Conservation (phyloP, 306 rosid species). For the Lupinus albus region DNA sequence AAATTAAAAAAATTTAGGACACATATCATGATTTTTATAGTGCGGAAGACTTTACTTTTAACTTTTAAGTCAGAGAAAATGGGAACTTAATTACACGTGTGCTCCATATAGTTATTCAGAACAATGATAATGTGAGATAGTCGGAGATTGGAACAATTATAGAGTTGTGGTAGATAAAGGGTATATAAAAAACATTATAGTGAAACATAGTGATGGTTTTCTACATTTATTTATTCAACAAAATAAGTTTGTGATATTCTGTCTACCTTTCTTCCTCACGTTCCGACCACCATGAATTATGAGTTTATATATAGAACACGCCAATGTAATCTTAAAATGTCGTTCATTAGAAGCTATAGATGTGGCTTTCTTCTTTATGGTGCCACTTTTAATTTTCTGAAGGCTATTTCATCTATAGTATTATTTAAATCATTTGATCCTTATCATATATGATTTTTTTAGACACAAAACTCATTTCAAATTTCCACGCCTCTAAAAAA, state of each 20-base stretch:
- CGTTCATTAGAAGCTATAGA: constrained; percentile 15
- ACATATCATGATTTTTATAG: too few species aligned
- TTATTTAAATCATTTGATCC: too few species aligned
- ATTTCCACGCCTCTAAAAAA: too few species aligned
- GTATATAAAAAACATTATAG: constrained; percentile 26
- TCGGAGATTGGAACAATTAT: constrained; percentile 41
- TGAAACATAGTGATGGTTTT: constrained; percentile 31
- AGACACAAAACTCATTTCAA: too few species aligned
- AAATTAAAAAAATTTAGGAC: too few species aligned
- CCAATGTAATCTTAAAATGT: constrained; percentile 16
- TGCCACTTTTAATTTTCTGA: background rate
- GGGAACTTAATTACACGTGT: too few species aligned
- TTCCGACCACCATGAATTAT: constrained; percentile 34
- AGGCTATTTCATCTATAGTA: background rate
- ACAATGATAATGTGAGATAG: constrained; percentile 26
- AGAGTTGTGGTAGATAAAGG: constrained; percentile 24
- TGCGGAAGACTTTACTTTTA: too few species aligned
- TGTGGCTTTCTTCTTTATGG: background rate
- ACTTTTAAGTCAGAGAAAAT: too few species aligned
- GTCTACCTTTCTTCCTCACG: constrained; percentile 37
- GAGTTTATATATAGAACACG: constrained; percentile 13
- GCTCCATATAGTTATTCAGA: constrained; percentile 21
- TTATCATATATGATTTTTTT: too few species aligned
- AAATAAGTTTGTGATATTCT: constrained; percentile 40
- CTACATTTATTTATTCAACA: constrained; percentile 1